These are phyloP conservation scores for Silybum marianum DNA, from an alignment of 129 eudicot species.

Conservation along the genomic window DNA sequence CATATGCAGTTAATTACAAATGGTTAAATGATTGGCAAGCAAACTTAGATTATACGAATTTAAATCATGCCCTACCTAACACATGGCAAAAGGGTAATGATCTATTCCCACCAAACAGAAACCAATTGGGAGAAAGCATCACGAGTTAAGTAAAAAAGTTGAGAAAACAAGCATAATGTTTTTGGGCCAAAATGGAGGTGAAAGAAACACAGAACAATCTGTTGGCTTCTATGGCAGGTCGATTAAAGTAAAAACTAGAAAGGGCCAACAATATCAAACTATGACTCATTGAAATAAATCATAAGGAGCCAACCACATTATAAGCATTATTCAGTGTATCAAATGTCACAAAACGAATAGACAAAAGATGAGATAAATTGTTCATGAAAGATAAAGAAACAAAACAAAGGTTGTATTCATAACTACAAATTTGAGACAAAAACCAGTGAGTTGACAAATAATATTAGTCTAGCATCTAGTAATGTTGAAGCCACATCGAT, in stretches of 20 bases:
- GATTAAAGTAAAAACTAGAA: not conserved
- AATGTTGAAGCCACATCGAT: not conserved
- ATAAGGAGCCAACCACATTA: not conserved
- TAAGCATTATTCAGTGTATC: not conserved
- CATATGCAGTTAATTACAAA: not conserved
- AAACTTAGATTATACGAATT: not conserved
- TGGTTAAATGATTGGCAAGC: not conserved
- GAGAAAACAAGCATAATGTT: not conserved
- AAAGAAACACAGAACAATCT: not conserved
- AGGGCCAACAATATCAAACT: constrained; percentile 1
- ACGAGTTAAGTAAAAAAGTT: not conserved
- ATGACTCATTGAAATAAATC: not conserved
- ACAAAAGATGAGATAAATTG: not conserved
- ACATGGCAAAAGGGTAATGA: not conserved
- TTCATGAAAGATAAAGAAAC: not conserved
- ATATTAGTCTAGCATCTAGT: not conserved
- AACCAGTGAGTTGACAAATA: not conserved
- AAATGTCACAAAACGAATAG: not conserved
- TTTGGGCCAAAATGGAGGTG: not conserved
- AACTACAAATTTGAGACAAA: not conserved
- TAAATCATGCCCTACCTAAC: constrained; percentile 1
- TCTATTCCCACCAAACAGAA: not conserved
- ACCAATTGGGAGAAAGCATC: not conserved
- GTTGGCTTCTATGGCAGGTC: not conserved
- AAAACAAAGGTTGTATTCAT: not conserved